Base-by-base conservation (phyloP, 2,329 filamentous ascomycete species). In the Trichoderma endophyticum region DNA sequence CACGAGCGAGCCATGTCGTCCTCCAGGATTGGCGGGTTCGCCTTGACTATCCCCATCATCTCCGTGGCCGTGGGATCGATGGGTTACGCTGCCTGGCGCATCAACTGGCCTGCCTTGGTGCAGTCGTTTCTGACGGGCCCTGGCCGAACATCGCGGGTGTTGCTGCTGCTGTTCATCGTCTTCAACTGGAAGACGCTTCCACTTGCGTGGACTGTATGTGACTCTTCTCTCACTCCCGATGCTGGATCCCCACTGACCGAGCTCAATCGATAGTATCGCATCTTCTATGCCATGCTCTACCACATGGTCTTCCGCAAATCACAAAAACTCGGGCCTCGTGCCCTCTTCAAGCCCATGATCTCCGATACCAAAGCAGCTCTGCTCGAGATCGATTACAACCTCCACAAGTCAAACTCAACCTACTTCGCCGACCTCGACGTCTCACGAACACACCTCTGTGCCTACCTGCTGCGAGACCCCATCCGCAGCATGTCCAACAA, bases 391-490 rank as follows among this genome's bases (percentile, higher is more conserved):
- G 95, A 97, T 83, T 94, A 94, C 84, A 95, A 96, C 83, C 79
- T 94, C 57, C 92, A 95, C 86, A 94, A 95, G 80, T 91, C 90
- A 73, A 93, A 94, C 83, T 90, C 88, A 76, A 97, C 94, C 34
- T 97, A 97, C 84, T 97, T 97, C 79, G 85, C 90, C 75, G 94
- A 97, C 81, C 89, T 97, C 75, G 94, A 97, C 81, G 88, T 95
- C 73, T 90, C 92, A 51, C 92, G 96, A 71, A 92, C 92, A 0
- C 93, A 97, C 75, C 88, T 96, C 9, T 89, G 97, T 68, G 91
- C 90, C 63, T 89, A 90, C 75, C 83, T 95, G 3, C 84, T 91
- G 68, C 87, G 86, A 24, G 86, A 87, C 0, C 90, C 89, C 1
- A 85, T 92, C 77, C 82, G 84, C 54, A 82, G 80, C 21, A 80